These are phyloP conservation scores for Ceratobasidium sp. DNA, from an alignment of 1,284 basidiomycete genomes.

Conservation along the genomic window DNA sequence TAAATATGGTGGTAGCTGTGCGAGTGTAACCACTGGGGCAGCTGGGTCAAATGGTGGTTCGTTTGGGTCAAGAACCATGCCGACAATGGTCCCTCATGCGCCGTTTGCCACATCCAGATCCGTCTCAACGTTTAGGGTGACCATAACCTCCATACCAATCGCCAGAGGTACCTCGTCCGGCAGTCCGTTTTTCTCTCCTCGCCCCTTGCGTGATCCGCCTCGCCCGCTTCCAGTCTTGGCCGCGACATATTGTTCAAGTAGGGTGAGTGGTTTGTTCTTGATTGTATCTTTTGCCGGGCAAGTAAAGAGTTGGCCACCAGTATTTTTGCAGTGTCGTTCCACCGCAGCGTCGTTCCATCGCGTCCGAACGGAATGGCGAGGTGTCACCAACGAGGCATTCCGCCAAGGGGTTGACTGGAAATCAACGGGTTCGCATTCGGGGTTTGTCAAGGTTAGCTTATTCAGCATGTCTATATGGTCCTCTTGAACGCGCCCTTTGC, in stretches of 20 bases:
- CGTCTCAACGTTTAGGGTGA: slow-evolving; percentile 41
- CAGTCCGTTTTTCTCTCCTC: not conserved
- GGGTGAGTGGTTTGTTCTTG: slow-evolving; percentile 47
- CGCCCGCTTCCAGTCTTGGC: too few relatives aligned
- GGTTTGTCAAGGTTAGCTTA: slow-evolving; percentile 52
- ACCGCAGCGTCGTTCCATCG: slow-evolving; percentile 56
- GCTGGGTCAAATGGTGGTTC: not conserved
- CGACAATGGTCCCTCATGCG: not conserved
- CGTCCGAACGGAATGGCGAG: slow-evolving; percentile 55
- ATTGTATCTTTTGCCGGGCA: slow-evolving; percentile 49
- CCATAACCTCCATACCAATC: slow-evolving; percentile 57
- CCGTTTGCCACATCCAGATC: slow-evolving; percentile 45
- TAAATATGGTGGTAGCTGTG: slow-evolving; percentile 36
- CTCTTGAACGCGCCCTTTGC: slow-evolving; percentile 52
- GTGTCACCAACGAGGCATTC: slow-evolving; percentile 55
- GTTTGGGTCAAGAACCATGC: not conserved
- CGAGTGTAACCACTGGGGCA: not conserved
- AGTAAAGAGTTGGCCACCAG: slow-evolving; percentile 47
- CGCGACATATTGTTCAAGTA: not conserved
- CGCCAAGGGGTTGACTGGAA: slow-evolving; percentile 55
- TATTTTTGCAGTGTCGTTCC: slow-evolving; percentile 49
- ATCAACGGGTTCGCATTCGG: slow-evolving; percentile 44
- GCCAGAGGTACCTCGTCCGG: slow-evolving; percentile 54
- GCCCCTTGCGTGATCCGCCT: too few relatives aligned
- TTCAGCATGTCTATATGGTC: slow-evolving; percentile 55